phyloP scores from a whole-genome alignment of 306 rosid genomes.

The Abrus precatorius region DNA sequence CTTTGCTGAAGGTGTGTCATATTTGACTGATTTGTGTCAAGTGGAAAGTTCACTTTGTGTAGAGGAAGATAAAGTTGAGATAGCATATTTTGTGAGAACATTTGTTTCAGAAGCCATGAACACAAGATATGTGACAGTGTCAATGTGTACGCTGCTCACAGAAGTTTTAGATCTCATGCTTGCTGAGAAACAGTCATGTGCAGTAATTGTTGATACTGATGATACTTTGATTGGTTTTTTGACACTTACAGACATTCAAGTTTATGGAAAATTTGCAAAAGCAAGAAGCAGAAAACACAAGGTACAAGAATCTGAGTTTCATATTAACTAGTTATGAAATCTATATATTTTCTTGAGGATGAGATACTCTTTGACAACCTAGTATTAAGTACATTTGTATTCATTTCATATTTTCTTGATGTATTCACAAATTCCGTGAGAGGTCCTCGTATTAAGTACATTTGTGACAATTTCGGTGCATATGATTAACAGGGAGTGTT shows the following conservation, averaged over 20 bases:
- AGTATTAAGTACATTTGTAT: slow-evolving; percentile 21
- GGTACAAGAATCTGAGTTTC: slow-evolving; percentile 59
- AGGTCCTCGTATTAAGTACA: too few relatives aligned
- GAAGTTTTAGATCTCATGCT: slow-evolving; percentile 89
- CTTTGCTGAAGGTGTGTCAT: slow-evolving; percentile 50
- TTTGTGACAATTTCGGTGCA: too few relatives aligned
- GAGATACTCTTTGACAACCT: slow-evolving; percentile 20
- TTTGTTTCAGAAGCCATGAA: slow-evolving; percentile 92
- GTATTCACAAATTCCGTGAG: too few relatives aligned
- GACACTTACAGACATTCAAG: slow-evolving; percentile 79
- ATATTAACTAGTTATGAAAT: slow-evolving; percentile 35
- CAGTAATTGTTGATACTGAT: slow-evolving; percentile 74
- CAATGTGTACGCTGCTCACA: slow-evolving; percentile 67
- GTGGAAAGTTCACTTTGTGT: slow-evolving; percentile 80
- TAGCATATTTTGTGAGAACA: slow-evolving; percentile 57
- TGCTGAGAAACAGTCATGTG: slow-evolving; percentile 86
- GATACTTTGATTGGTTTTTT: slow-evolving; percentile 78
- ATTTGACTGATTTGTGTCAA: slow-evolving; percentile 66
- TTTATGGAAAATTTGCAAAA: slow-evolving; percentile 64
- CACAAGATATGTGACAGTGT: slow-evolving; percentile 75
- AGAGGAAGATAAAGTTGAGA: slow-evolving; percentile 58
- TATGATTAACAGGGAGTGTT: too few relatives aligned
- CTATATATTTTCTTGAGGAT: slow-evolving; percentile 27
- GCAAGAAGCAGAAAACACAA: slow-evolving; percentile 64
- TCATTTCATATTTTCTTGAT: too few relatives aligned